phyloP scores from a whole-genome alignment of 164 flowering plant genomes.

The Berberis vulgaris region DNA sequence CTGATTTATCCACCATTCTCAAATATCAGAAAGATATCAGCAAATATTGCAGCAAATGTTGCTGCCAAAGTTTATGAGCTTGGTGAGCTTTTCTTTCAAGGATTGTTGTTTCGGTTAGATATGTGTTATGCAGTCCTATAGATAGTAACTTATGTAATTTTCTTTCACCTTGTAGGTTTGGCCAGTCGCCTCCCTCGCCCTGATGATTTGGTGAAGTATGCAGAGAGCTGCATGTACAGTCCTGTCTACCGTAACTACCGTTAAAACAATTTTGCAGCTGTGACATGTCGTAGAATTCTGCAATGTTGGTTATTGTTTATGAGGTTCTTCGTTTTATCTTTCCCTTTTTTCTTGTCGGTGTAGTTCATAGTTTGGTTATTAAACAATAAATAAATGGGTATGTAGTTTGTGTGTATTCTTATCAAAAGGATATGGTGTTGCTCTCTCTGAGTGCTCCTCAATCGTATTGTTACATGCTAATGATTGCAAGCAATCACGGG shows the following conservation, averaged over 20 bases:
- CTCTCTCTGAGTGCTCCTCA: too few relatives aligned
- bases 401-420: not conserved
- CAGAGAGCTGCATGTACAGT: constrained; percentile 93
- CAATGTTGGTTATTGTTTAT: not conserved
- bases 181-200: constrained; percentile 86
- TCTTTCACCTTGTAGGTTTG: constrained; percentile 33
- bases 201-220: constrained; percentile 58
- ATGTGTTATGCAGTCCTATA: too few relatives aligned
- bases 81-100: constrained; percentile 35
- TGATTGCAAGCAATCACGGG: too few relatives aligned
- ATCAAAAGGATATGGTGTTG: too few relatives aligned
- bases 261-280: constrained; percentile 16
- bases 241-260: constrained; percentile 68
- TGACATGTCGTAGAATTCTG: not conserved
- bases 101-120: not conserved
- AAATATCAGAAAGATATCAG: constrained; percentile 82
- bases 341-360: not conserved
- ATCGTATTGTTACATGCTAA: too few relatives aligned
- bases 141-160: not conserved
- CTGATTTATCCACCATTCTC: constrained; percentile 76
- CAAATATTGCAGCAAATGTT: constrained; percentile 83
- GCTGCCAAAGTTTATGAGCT: constrained; percentile 95
- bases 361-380: not conserved
- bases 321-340: not conserved
- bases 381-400: not conserved